Base-by-base conservation (phyloP, 805 yeast species). In the Candida loeiensis region DNA sequence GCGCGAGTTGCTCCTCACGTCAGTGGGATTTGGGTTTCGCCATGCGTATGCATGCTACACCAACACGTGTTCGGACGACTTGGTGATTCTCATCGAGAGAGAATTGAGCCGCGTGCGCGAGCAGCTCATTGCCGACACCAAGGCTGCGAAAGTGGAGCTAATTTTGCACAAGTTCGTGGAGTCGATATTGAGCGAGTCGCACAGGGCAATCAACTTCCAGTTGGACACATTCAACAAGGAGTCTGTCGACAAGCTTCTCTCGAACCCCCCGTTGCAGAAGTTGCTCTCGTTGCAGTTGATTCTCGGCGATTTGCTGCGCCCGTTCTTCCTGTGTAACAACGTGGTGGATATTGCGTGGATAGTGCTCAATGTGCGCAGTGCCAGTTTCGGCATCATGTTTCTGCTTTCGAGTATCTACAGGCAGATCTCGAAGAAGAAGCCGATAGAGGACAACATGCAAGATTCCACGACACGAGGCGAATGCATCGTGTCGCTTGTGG, bases 201-300 rank as follows among this genome's bases (percentile, higher is more conserved):
- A 87, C 54, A 63, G 80, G n/a, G 80, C 93, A 1, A 73, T 88
- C 45, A 83, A 79, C 51, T 80, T 87, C 51, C 77, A 80, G 22
- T 69, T 87, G 39, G 85, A 83, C 53, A 56, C 61, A 0, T 77
- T 79, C 35, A 74, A 80, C 6, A 77, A 79, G 39, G 95, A 86
- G 40, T 84, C 81, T 36, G 79, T 84, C 2, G 96, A 87, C 52
- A 80, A 82, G 52, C 66, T 86, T 45, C 62, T 87, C 28, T 81
- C 82, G 14, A 81, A 80, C 50, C 91, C 91, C 9, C 88, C 93
- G 1, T 66, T 85, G 38, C 95, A 86, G 53, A 73, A 83, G 39
- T 62, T 88, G 35, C 61, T 87, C 25, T 76, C 87, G 12, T 63
- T 87, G 38, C 95, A 87, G 53, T 66, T 83, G 41, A 66, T 80